Conservation (phyloP, 805 yeast species). For the Candida alai region DNA sequence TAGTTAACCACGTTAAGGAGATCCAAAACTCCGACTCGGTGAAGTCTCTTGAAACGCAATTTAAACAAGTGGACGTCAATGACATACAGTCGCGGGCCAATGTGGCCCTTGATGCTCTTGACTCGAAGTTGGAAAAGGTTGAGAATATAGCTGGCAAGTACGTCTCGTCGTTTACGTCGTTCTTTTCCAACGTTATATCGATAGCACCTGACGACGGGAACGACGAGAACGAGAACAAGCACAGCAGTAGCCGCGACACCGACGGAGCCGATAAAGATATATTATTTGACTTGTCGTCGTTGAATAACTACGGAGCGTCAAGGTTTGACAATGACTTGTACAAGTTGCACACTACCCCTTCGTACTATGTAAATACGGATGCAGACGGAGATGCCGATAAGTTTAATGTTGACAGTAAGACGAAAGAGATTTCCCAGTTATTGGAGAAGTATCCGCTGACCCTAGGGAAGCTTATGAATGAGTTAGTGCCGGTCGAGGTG, state of each 20-base stretch:
- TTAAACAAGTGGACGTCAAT: conserved; percentile 18
- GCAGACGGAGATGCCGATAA: conserved; percentile 14
- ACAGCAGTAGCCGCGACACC: conserved; percentile 10
- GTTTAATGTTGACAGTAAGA: conserved; percentile 45
- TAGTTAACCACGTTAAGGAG: conserved; percentile 25
- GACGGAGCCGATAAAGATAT: conserved; percentile 15
- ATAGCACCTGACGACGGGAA: conserved; percentile 17
- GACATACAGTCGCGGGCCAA: conserved; percentile 37
- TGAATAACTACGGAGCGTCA: conserved; percentile 32
- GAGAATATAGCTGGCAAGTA: conserved; percentile 67
- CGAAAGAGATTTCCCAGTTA: conserved; percentile 48
- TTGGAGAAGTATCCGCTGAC: conserved; percentile 45
- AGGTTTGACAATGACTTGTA: conserved; percentile 38
- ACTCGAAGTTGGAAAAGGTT: conserved; percentile 62
- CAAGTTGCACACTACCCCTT: conserved; percentile 34
- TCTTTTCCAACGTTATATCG: conserved; percentile 40
- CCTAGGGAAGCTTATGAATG: conserved; percentile 52
- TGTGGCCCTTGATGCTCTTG: conserved; percentile 64
- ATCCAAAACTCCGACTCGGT: conserved; percentile 20
- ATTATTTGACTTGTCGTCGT: conserved; percentile 16
- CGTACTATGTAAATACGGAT: conserved; percentile 14
- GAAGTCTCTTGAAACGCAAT: conserved; percentile 24
- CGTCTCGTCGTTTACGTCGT: conserved; percentile 54
- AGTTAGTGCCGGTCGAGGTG: conserved; percentile 62
- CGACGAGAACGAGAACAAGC: background rate